Conservation (phyloP, 2,329 filamentous ascomycete genomes). For the Colletotrichum filicis region DNA sequence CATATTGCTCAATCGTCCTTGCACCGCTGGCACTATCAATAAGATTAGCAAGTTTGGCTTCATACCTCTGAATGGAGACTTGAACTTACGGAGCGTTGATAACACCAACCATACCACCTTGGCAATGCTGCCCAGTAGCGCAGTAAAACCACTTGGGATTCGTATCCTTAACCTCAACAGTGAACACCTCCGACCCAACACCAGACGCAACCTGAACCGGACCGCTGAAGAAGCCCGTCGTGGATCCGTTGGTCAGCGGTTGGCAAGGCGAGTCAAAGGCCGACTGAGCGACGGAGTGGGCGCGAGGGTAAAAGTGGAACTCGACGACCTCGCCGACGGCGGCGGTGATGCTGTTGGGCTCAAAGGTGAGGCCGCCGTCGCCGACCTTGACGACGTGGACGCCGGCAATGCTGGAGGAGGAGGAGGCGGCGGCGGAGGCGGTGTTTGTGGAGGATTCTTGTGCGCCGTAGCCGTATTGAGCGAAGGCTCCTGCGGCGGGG, state of each 20-base stretch:
- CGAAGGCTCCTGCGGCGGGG: constrained; percentile 23
- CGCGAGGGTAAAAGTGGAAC: constrained; percentile 57
- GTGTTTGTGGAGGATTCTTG: neutral
- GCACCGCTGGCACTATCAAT: neutral
- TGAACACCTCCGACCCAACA: constrained; percentile 36
- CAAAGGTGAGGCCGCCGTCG: constrained; percentile 55
- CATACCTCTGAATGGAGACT: neutral
- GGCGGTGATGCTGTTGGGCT: constrained; percentile 62
- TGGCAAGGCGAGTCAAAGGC: constrained; percentile 69
- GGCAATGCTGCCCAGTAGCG: constrained; percentile 68
- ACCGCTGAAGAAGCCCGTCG: constrained; percentile 61
- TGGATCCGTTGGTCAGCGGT: constrained; percentile 56
- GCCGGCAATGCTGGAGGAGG: neutral
- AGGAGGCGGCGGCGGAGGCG: constrained; percentile 11
- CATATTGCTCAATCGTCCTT: constrained; percentile 20
- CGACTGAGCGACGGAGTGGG: constrained; percentile 72
- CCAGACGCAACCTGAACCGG: constrained; percentile 45
- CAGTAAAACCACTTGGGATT: constrained; percentile 75
- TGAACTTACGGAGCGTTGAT: constrained; percentile 32
- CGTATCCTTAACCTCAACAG: constrained; percentile 47
- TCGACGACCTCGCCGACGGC: constrained; percentile 58
- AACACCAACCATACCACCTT: constrained; percentile 69
- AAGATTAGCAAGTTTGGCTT: neutral
- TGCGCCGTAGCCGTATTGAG: constrained; percentile 23
- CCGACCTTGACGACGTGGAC: constrained; percentile 40